These are phyloP conservation scores for Cordyceps militaris DNA, from an alignment of 2,329 filamentous ascomycete genomes.

Conservation along the genomic window DNA sequence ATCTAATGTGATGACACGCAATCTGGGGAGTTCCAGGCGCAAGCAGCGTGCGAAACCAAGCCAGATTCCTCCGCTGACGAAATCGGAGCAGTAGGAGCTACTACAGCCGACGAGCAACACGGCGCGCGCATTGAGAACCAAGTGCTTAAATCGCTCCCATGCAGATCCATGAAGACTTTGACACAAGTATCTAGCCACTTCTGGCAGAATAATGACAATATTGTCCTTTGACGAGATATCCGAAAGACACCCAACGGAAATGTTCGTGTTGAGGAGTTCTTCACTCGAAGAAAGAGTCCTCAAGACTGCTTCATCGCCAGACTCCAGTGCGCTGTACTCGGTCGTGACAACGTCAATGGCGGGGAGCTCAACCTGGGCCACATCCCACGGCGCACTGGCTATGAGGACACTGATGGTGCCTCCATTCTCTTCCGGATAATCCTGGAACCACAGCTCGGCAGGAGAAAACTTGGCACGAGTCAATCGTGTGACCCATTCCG, in stretches of 20 bases:
- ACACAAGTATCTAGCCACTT: not conserved
- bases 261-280: not conserved
- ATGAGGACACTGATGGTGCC: not conserved
- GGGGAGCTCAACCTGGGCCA: not conserved
- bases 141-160: not conserved
- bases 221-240: not conserved
- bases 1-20: not conserved
- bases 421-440: not conserved
- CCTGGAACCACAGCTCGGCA: not conserved
- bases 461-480: conserved; percentile 1
- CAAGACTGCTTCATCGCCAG: not conserved
- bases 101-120: not conserved
- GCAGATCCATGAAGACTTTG: not conserved
- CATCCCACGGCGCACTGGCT: not conserved
- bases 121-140: not conserved
- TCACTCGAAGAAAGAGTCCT: not conserved
- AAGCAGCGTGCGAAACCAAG: not conserved
- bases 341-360: not conserved
- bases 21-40: not conserved
- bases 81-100: not conserved
- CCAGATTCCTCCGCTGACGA: not conserved
- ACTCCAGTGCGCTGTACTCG: not conserved
- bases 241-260: not conserved
- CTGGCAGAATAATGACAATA: not conserved
- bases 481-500: conserved; percentile 9